Evolutionary conservation across 306 rosid species (phyloP), one percentile per base, ranked within the genome.

Genomic region (Gillenia trifoliata): DNA sequence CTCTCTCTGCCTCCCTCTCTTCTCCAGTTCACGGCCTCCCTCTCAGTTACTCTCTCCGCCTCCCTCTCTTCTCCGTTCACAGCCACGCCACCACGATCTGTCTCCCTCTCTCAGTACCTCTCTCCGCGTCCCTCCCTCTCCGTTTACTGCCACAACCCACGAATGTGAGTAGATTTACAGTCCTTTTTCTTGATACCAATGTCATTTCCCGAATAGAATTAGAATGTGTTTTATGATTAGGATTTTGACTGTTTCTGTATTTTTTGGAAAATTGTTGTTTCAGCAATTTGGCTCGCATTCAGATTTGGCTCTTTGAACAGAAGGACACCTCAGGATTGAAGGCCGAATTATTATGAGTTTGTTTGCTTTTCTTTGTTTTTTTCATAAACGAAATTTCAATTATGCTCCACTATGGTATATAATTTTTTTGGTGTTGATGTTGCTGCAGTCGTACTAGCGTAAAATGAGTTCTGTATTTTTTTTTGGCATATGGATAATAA

Each of bases 261-360:
- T 29, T 36, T 20, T 38, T 22, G n/a, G 33, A 52, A 9, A 10
- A 47, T 64, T 43, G 29, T 4, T 19, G 20, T 64, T 72, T 40
- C 84, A 92, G 98, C 88, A 92, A 90, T n/a, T n/a, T n/a, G n/a
- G 92, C 94, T 6, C 89, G 98, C 36, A 87, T 87, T 86, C 98
- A 92, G 82, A 88, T 92, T 76, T 88, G 98, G 94, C 94, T 88
- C 31, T 90, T 88, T 72, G 96, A 88, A 86, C 96, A 92, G 65
- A 87, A 85, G 68, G 98, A n/a, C n/a, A 92, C 84, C 76, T 83
- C 73, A 87, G 96, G 80, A 88, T 92, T 71, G 98, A 92, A 72
- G 96, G 98, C 33, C 86, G 96, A 56, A 92, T 92, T 54, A 92
- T 90, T 28, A 93, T 92, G 66, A 85, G 96, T 73, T 54, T 77